Evolutionary conservation across 257 asterid genomes (phyloP), one percentile per base, ranked within the genome.

Genomic region (Salvia rosmarinus): DNA sequence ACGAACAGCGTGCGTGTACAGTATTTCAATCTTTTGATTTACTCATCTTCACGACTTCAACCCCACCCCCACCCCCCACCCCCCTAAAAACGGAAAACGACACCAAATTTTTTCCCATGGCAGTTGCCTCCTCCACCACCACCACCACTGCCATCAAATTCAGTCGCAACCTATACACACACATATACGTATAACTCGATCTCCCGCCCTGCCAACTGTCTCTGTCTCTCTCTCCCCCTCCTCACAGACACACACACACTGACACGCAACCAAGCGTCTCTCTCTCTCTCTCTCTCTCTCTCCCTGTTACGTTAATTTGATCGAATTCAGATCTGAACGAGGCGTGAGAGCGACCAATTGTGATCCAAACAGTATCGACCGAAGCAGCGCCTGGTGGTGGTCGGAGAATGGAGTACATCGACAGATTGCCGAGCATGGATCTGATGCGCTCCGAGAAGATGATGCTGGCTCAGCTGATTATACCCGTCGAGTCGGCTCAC

Each of bases 371-470:
- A 42, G 42, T 28, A 72, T 61, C 30, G 43, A 21, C 5, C 52
- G 11, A 64, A 59, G 57, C 42, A 74, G 23, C 67, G 50, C 56
- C 32, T 20, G 19, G 43, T 40, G 81, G 86, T 78, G 77, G 83
- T 83, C 75, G 84, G 79, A 79, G 72, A 81, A 94, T 93, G 98
- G 94, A 87, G 88, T 86, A 75, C 84, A 77, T 91, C 62, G 83
- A 84, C 74, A 91, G 83, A 62, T 82, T 94, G 79, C 95, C 98
- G 60, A 72, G 82, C 70, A 94, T 94, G 97, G 98, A 91, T 91
- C 96, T 94, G 97, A 90, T 94, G 98, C 97, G 98, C 76, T 90
- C 97, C 72, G 99, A 95, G 90, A 85, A 88, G 94, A 95, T 95
- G 99, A 85, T 86, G 71, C 84, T 79, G 66, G 95, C 88, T 75